phyloP scores from a whole-genome alignment of 1,284 basidiomycete species.

The Ustilago bromivora region DNA sequence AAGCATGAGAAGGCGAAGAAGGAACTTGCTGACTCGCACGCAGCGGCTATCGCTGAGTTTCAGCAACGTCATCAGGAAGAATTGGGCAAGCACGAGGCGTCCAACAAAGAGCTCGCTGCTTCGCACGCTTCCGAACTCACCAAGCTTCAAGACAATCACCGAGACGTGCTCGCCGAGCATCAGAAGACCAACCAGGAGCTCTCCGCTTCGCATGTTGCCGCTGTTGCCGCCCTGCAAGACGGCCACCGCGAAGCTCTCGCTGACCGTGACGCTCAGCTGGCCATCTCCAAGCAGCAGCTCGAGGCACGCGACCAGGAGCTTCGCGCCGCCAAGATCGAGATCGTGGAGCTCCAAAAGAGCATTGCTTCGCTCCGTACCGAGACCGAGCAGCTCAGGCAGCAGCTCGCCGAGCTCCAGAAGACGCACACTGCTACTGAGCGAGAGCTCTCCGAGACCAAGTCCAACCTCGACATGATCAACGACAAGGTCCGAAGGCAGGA shows the following conservation, averaged over 20 bases:
- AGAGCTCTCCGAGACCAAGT: slow-evolving; percentile 44
- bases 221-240: slow-evolving; percentile 24
- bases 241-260: slow-evolving; percentile 32
- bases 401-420: slow-evolving; percentile 32
- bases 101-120: slow-evolving; percentile 16
- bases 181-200: slow-evolving; percentile 24
- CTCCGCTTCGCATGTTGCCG: slow-evolving; percentile 19
- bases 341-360: slow-evolving; percentile 40
- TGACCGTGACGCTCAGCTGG: slow-evolving; percentile 22
- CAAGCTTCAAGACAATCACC: slow-evolving; percentile 22
- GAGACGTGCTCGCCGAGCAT: slow-evolving; percentile 21
- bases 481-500: slow-evolving; percentile 52
- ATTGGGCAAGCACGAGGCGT: slow-evolving; percentile 12
- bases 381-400: slow-evolving; percentile 39
- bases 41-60: slow-evolving; percentile 17
- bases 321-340: slow-evolving; percentile 27
- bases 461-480: slow-evolving; percentile 40
- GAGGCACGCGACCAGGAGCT: slow-evolving; percentile 23
- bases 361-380: slow-evolving; percentile 36
- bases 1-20: slow-evolving; percentile 22
- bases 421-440: slow-evolving; percentile 30
- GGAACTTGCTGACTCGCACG: slow-evolving; percentile 10
- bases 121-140: slow-evolving; percentile 24
- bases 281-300: slow-evolving; percentile 18
- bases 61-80: slow-evolving; percentile 13